These are phyloP conservation scores for Cicer yamashitae DNA, from an alignment of 306 rosid species.

Conservation along the genomic window DNA sequence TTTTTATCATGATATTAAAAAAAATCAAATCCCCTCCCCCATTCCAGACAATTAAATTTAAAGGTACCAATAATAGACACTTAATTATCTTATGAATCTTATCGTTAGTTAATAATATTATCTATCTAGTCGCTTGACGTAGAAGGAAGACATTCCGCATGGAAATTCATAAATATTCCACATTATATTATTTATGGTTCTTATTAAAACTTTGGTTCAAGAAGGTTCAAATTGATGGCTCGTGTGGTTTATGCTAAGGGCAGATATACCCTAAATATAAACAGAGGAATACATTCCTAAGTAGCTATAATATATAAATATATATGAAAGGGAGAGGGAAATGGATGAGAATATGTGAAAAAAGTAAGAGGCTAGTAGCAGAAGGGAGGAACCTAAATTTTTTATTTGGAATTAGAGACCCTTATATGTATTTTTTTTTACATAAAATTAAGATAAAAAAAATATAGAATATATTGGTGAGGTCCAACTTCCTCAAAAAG, in stretches of 20 bases:
- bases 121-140: constrained; percentile 35
- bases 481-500: no score
- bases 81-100: constrained; percentile 47
- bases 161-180: constrained; percentile 46
- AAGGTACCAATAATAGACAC: constrained; percentile 38
- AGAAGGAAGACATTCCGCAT: constrained; percentile 47
- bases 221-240: constrained; percentile 48
- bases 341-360: constrained; percentile 48
- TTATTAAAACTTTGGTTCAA: constrained; percentile 38
- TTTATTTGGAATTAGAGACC: not conserved
- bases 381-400: not conserved
- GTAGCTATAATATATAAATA: constrained; percentile 39
- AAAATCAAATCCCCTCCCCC: not conserved
- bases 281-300: constrained; percentile 46
- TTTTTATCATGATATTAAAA: no score
- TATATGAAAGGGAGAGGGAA: constrained; percentile 40
- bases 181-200: constrained; percentile 29
- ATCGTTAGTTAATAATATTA: constrained; percentile 35
- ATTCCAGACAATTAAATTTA: constrained; percentile 9
- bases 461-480: no score
- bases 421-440: not conserved
- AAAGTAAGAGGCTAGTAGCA: constrained; percentile 45
- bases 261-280: constrained; percentile 41
- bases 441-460: not conserved
- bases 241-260: constrained; percentile 38